These are phyloP conservation scores for Globisporangium camurandrum DNA, from an alignment of 352 stramenopile genomes.

Conservation along the genomic window DNA sequence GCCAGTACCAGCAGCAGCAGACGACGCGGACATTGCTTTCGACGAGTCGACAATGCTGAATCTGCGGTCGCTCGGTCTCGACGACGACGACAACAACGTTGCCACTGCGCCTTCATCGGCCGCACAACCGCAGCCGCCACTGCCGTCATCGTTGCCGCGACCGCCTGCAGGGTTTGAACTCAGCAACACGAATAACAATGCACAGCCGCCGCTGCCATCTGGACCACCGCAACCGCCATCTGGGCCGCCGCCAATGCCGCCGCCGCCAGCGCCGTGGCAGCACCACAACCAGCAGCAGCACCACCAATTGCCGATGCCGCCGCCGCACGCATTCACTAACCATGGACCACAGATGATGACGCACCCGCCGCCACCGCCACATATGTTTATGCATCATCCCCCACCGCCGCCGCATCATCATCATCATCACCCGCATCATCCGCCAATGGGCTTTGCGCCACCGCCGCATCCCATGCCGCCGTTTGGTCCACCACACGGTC, in stretches of 20 bases:
- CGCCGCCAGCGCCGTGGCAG: constrained; percentile 23
- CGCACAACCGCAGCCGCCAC: constrained; percentile 16
- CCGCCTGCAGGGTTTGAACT: constrained; percentile 8
- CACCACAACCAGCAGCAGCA: constrained; percentile 19
- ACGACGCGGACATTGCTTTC: constrained; percentile 38
- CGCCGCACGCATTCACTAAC: background rate
- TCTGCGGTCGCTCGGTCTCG: constrained; percentile 53
- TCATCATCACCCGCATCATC: too few species aligned
- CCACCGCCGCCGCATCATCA: constrained; percentile 21
- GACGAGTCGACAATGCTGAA: constrained; percentile 66
- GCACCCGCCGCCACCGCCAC: constrained; percentile 17
- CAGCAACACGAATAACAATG: background rate
- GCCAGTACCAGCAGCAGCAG: constrained; percentile 16
- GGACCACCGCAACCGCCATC: background rate
- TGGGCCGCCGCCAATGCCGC: constrained; percentile 10
- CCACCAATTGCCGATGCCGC: constrained; percentile 8
- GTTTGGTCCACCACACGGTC: constrained; percentile 6
- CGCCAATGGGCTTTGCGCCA: constrained; percentile 25
- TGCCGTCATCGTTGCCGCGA: constrained; percentile 16
- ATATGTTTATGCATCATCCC: constrained; percentile 31
- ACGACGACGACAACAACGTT: constrained; percentile 78
- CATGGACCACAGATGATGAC: constrained; percentile 22
- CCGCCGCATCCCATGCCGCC: constrained; percentile 13
- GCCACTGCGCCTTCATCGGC: constrained; percentile 16
- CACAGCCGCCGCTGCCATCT: constrained; percentile 1